phyloP scores from a whole-genome alignment of 2,329 filamentous ascomycete species.

The Calonectria naviculata region DNA sequence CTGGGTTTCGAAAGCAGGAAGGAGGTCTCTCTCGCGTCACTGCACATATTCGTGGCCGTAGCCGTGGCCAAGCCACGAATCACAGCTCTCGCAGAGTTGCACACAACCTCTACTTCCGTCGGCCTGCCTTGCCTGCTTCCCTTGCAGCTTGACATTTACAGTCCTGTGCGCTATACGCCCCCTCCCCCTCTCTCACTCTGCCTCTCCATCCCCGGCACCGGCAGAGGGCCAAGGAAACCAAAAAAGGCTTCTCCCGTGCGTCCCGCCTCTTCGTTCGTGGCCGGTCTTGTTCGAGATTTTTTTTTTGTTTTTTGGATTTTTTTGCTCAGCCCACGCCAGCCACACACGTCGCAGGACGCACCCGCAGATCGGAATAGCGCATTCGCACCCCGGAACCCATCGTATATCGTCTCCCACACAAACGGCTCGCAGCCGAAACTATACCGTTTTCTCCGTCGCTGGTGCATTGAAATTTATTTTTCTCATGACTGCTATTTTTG shows the following conservation, averaged over 20 bases:
- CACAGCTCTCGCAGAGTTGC: conserved; percentile 1
- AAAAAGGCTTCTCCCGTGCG: conserved; percentile 7
- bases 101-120: not conserved
- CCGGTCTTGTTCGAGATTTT: not conserved
- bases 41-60: not conserved
- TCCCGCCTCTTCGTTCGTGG: not conserved
- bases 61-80: not conserved
- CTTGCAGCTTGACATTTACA: conserved; percentile 10
- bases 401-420: conserved; percentile 1
- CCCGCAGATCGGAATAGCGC: not conserved
- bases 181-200: not conserved
- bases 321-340: not conserved
- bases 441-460: not conserved
- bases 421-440: conserved; percentile 7
- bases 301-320: not conserved
- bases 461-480: not conserved
- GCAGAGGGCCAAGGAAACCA: conserved; percentile 7
- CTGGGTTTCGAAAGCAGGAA: not conserved
- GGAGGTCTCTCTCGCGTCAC: not conserved
- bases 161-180: not conserved
- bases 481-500: not conserved
- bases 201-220: conserved; percentile 7
- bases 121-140: not conserved
- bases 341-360: not conserved
- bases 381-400: not conserved